Conservation (phyloP, 495 filamentous ascomycete species). For the Wilcoxina mikolae region DNA sequence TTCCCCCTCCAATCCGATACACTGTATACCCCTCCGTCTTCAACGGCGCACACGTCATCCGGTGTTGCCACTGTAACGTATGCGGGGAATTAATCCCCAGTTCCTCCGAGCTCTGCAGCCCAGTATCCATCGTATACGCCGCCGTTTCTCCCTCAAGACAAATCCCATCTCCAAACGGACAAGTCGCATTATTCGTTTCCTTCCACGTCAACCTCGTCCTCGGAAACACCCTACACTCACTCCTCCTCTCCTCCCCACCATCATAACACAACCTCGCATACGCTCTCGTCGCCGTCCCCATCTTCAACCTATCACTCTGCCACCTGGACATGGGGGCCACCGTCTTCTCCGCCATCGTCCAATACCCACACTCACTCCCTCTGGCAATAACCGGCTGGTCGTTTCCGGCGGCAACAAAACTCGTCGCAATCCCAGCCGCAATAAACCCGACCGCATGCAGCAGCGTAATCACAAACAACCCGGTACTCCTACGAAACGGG, state of each 20-base stretch:
- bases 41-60: neutral
- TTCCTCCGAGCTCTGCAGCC: neutral
- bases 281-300: neutral
- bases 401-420: neutral
- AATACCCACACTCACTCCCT: neutral
- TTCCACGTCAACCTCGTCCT: neutral
- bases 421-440: neutral
- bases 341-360: neutral
- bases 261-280: neutral
- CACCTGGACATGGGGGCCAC: neutral
- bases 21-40: constrained; percentile 5
- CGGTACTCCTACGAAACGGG: neutral
- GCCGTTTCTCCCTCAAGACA: neutral
- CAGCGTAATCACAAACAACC: neutral
- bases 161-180: neutral
- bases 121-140: constrained; percentile 2
- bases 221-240: neutral
- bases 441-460: neutral
- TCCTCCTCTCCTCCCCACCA: neutral
- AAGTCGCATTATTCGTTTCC: neutral
- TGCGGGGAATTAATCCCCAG: neutral
- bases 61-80: neutral
- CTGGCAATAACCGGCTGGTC: neutral
- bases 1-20: neutral
- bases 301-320: neutral